Base-by-base conservation (phyloP, 78 protist species). In the Planoprotostelium fungivorum region DNA sequence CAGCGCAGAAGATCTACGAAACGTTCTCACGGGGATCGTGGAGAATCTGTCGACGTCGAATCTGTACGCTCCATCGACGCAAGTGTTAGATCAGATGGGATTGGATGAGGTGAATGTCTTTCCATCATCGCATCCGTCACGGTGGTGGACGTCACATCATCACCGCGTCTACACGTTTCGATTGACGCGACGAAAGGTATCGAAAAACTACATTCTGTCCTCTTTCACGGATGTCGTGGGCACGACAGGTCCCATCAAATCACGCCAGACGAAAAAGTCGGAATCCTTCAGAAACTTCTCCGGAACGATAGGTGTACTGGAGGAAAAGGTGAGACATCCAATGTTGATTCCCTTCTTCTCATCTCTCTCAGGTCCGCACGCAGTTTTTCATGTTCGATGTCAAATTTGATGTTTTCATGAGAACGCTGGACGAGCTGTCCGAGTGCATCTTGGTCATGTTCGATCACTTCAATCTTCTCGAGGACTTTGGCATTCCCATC, bases 401-500 rank as follows among this genome's bases (percentile, higher is more conserved):
- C 31, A 5, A 51, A 5, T 51, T 51, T 51, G 73, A 51, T 51
- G 73, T 51, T 5, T 51, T 51, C 16, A 25, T 51, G 73, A 51
- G 73, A 51, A 51, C 73, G 5, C 73, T 16, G 16, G 73, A 51
- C 73, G 73, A 51, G 73, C 73, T 51, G 31, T 51, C 73, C 5
- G 73, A 51, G 16, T 51, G 73, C 73, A 51, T 51, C 73, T 51
- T 51, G 73, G 73, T 51, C 73, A 51, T 51, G 73, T 51, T 51
- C 16, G 73, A 51, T 51, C 73, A 51, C 16, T 51, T 51, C 73
- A 51, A 51, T 51, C 73, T 51, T 5, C 73, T 51, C 73, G 73
- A 51, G 73, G 73, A 51, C 73, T 51, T 51, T 51, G 73, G 73
- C 73, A 51, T 51, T 51, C 73, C 73, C 73, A 51, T 51, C 73